Percentiles rank a stretch among this genome's conserved stretches.
Evolutionary conservation across 1,139 yeast species (phyloP).

Genomic region (Eremothecium cymbalariae): DNA sequence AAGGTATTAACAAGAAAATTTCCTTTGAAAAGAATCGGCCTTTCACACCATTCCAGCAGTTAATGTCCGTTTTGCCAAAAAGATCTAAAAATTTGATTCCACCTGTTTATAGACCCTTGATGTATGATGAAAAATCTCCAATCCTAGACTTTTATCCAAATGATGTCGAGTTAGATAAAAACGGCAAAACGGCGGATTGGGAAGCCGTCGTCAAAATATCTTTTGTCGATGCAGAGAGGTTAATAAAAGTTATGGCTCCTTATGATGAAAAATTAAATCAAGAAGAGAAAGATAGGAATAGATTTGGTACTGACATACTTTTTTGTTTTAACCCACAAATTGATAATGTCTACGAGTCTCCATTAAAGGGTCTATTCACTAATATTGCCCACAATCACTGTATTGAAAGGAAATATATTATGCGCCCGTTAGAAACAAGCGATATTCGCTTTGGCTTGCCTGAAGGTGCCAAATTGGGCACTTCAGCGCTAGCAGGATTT

Average conservation of each 20-base stretch:
- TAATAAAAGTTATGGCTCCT: conserved; percentile 65
- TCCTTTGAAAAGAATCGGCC: conserved; percentile 67
- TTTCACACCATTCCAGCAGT: conserved; percentile 87
- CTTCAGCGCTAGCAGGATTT: conserved; percentile 74
- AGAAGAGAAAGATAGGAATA: conserved; percentile 66
- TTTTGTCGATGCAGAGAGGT: conserved; percentile 78
- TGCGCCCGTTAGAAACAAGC: conserved; percentile 43
- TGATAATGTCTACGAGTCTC: conserved; percentile 61
- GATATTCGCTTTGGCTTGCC: conserved; percentile 52
- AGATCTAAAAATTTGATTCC: conserved; percentile 83
- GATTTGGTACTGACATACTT: conserved; percentile 59
- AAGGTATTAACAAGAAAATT: conserved; percentile 57
- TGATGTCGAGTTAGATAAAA: conserved; percentile 81
- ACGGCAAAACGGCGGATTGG: conserved; percentile 95
- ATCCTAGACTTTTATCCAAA: conserved; percentile 86
- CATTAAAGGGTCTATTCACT: conserved; percentile 68
- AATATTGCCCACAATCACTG: conserved; percentile 77
- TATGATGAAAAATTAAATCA: conserved; percentile 51
- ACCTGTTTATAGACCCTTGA: conserved; percentile 61
- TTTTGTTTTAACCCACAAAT: conserved; percentile 74
- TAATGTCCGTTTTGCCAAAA: conserved; percentile 97
- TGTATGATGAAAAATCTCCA: conserved; percentile 87
- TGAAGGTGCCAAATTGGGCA: conserved; percentile 63
- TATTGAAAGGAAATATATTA: conserved; percentile 46
- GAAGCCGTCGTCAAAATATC: conserved; percentile 95